Percentiles rank a stretch among this genome's conserved stretches.
Conservation (phyloP, 768 basidiomycete species). For the Macrolepiota albuminosa region DNA sequence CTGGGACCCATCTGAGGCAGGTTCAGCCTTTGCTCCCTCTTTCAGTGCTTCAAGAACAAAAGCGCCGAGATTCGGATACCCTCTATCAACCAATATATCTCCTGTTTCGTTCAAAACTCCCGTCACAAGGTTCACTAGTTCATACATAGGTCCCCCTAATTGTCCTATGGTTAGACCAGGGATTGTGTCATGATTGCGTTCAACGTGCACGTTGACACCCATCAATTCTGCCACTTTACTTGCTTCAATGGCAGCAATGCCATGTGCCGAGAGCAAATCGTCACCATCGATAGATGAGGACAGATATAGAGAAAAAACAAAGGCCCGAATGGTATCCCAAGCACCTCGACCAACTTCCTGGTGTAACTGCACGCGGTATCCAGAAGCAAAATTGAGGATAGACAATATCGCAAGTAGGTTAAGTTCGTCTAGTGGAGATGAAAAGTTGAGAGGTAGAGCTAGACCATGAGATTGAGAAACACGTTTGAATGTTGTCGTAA, state of each 20-base stretch:
- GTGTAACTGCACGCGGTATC: conserved; percentile 74
- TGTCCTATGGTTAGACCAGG: conserved; percentile 71
- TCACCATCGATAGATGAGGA: conserved; percentile 51
- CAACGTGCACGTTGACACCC: conserved; percentile 63
- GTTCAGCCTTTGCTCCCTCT: conserved; percentile 36
- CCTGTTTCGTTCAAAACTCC: conserved; percentile 71
- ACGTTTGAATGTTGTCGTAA: conserved; percentile 56
- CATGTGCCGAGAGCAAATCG: conserved; percentile 61
- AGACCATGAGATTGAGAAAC: conserved; percentile 66
- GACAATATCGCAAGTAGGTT: conserved; percentile 77
- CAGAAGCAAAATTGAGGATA: conserved; percentile 80
- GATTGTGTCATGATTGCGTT: conserved; percentile 64
- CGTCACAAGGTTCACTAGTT: conserved; percentile 66
- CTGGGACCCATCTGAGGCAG: conserved; percentile 22
- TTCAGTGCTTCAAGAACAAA: conserved; percentile 71
- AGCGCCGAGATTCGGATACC: conserved; percentile 66
- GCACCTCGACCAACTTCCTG: conserved; percentile 71
- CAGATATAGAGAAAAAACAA: conserved; percentile 70
- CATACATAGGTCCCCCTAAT: conserved; percentile 68
- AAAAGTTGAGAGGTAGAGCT: conserved; percentile 74
- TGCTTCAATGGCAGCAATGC: conserved; percentile 50
- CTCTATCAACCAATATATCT: conserved; percentile 47
- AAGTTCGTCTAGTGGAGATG: conserved; percentile 67
- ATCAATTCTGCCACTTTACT: conserved; percentile 69
- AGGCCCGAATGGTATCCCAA: conserved; percentile 76